phyloP scores from a whole-genome alignment of 176 grass and related monocot genomes.

The Cocos nucifera region DNA sequence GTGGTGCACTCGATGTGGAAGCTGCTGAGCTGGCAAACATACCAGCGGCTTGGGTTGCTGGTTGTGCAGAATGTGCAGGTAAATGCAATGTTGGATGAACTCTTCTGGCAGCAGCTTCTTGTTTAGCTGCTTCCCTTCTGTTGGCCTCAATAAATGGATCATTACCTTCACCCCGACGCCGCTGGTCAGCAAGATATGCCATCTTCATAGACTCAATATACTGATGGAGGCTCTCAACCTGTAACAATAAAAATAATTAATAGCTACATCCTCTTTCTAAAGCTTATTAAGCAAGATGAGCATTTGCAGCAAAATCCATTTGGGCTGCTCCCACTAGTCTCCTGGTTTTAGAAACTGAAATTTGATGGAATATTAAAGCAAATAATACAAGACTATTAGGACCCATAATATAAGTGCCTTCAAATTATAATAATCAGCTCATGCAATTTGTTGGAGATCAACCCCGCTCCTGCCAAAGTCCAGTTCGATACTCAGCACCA shows the following conservation, averaged over 20 bases:
- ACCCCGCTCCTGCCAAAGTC: no score
- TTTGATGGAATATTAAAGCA: no score
- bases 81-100: conserved; percentile 65
- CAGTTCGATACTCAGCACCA: no score
- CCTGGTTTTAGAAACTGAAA: no score
- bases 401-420: no score
- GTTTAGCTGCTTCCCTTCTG: conserved; percentile 52
- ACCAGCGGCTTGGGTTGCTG: conserved; percentile 17
- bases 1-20: conserved; percentile 22
- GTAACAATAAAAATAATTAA: conserved; percentile 26
- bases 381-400: no score
- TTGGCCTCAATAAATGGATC: conserved; percentile 75
- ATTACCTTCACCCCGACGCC: conserved; percentile 29
- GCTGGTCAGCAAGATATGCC: conserved; percentile 39
- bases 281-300: no score
- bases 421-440: no score
- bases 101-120: conserved; percentile 45
- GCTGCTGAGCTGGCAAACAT: not conserved
- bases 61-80: conserved; percentile 41
- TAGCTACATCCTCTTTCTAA: no score
- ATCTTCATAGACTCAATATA: conserved; percentile 49
- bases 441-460: no score
- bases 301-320: no score
- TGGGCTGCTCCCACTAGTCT: no score
- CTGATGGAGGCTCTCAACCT: conserved; percentile 83